Base-by-base conservation (phyloP, 179 eudicot species). In the Pouteria campechiana region DNA sequence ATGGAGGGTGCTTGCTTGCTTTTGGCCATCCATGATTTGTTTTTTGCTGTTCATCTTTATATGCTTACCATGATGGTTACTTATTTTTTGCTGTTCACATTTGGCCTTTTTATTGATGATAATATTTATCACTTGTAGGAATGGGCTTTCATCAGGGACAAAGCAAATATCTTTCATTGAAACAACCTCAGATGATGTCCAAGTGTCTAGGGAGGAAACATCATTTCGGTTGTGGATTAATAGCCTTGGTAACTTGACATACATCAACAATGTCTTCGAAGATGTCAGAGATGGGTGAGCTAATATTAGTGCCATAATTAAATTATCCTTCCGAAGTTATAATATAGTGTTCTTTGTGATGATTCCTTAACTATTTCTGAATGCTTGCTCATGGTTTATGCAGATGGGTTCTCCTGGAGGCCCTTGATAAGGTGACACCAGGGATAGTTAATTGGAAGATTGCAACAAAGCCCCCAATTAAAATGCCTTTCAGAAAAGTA, bases 261-360 rank as follows among this genome's bases (percentile, higher is more conserved):
- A 76, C 49, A 75, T 89, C 14, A 74, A 89, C 72, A 89, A 81
- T 52, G 83, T 89, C 34, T 89, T 89, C 65, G 97, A 84, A 74
- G 97, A 89, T 57, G 69, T 89, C 32, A 84, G 97, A 70, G 74
- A 89, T 50, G 97, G 97, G 97, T 84, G 51, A 75, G 78, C 61
- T 27, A 7, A 0, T 17, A 8, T 25, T 24, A 10, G 7, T 35
- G n/a, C 13, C 9, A 6, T 37, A 50, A 12, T 36, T 3, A 6
- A 7, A 10, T 15, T 2, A 21, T 42, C 20, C 39, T 27, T 46
- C 15, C 34, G 21, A 37, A 5, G n/a, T 20, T 23, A 30, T 25
- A 41, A 34, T 8, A 9, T 5, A 13, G 7, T 18, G 0, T 10
- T 22, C 16, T 15, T 19, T 50, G 35, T 9, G n/a, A 30, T 35